phyloP scores from a whole-genome alignment of 2,329 filamentous ascomycete genomes.

The Talaromyces sp. region DNA sequence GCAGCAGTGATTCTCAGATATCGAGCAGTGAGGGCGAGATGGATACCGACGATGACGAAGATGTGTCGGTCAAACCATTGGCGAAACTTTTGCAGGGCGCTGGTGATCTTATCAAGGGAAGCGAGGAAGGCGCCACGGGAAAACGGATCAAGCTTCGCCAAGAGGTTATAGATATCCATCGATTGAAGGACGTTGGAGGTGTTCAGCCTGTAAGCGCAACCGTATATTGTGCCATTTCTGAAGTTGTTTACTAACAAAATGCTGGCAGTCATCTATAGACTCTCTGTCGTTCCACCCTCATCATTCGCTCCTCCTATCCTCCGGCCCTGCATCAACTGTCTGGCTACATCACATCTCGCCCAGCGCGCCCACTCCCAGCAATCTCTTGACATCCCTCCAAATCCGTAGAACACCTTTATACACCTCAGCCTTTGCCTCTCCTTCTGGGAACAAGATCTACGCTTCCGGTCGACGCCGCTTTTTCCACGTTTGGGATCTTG shows the following conservation, averaged over 20 bases:
- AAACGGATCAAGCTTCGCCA: conserved; percentile 73
- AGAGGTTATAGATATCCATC: conserved; percentile 85
- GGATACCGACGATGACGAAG: conserved; percentile 57
- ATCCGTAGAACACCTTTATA: conserved; percentile 78
- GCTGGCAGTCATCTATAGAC: conserved; percentile 62
- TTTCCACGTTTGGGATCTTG: conserved; percentile 92
- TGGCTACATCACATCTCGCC: conserved; percentile 86
- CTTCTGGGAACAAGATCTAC: conserved; percentile 73
- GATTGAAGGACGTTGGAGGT: conserved; percentile 79
- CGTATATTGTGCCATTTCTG: too few relatives aligned
- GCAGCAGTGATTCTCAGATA: conserved; percentile 29
- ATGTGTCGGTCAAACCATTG: conserved; percentile 64
- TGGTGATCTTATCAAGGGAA: conserved; percentile 58
- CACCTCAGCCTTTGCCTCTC: conserved; percentile 74
- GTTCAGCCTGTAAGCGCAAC: conserved; percentile 58
- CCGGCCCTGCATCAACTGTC: conserved; percentile 78
- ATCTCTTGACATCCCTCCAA: conserved; percentile 84
- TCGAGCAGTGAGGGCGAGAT: conserved; percentile 48
- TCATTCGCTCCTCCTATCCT: conserved; percentile 83
- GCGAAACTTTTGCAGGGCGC: conserved; percentile 75
- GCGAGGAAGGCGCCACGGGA: conserved; percentile 44
- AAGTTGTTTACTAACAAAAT: conserved; percentile 13
- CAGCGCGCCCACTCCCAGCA: conserved; percentile 74
- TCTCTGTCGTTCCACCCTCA: conserved; percentile 86
- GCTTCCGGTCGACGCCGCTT: conserved; percentile 83